Evolutionary conservation across 257 asterid species (phyloP).

Genomic region (Sherardia arvensis): DNA sequence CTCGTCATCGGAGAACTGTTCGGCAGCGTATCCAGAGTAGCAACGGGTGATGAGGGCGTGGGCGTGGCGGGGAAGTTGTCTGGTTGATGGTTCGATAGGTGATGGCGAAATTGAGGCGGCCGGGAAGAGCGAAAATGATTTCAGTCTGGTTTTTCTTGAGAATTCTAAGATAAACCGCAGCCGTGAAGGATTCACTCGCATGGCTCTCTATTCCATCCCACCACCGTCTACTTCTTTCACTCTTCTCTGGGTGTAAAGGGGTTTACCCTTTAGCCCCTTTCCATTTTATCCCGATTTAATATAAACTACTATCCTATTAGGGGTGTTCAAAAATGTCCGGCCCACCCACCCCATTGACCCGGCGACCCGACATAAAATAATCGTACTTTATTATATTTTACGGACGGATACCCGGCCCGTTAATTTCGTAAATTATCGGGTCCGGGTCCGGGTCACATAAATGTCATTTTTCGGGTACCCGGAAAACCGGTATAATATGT

Average conservation of each 20-base stretch:
- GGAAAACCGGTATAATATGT: too few relatives aligned
- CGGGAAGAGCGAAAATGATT: constrained; percentile 9
- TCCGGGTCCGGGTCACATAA: too few relatives aligned
- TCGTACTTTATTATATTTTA: too few relatives aligned
- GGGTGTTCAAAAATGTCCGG: too few relatives aligned
- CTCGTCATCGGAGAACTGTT: constrained; percentile 94
- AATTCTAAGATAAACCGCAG: constrained; percentile 46
- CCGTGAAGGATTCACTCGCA: constrained; percentile 23
- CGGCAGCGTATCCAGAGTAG: constrained; percentile 51
- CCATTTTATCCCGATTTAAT: neutral
- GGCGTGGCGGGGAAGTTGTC: constrained; percentile 6
- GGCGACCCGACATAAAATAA: too few relatives aligned
- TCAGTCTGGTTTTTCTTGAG: constrained; percentile 29
- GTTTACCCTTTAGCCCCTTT: neutral
- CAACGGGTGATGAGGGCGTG: constrained; percentile 18
- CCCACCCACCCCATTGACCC: too few relatives aligned
- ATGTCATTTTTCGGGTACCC: too few relatives aligned
- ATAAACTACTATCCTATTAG: too few relatives aligned
- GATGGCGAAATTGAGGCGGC: constrained; percentile 10
- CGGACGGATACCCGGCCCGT: too few relatives aligned
- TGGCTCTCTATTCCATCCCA: constrained; percentile 1
- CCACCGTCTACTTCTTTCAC: neutral
- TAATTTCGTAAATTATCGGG: too few relatives aligned
- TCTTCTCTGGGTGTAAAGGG: neutral
- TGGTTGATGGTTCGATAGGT: constrained; percentile 9